These are phyloP conservation scores for Stereum hirsutum DNA, from an alignment of 1,284 basidiomycete species.

Conservation along the genomic window DNA sequence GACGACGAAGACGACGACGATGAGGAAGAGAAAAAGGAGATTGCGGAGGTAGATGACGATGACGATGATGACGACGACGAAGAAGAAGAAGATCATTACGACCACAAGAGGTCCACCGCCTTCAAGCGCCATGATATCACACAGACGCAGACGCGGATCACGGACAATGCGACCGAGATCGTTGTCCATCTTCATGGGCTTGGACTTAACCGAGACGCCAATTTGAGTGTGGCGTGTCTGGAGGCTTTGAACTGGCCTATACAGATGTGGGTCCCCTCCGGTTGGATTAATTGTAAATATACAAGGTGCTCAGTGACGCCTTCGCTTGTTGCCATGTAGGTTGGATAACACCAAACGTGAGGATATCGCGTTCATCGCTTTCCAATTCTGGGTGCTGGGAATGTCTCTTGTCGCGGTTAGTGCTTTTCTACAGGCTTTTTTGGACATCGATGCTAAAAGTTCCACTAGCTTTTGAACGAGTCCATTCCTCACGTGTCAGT, in stretches of 20 bases:
- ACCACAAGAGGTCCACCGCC: not conserved
- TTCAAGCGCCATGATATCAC: not conserved
- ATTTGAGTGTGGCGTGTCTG: constrained; percentile 39
- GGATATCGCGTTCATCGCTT: constrained; percentile 67
- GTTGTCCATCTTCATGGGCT: constrained; percentile 19
- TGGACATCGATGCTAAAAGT: not conserved
- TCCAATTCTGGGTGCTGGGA: constrained; percentile 73
- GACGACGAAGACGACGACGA: too few relatives aligned
- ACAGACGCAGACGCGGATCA: too few relatives aligned
- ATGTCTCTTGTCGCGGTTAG: constrained; percentile 65
- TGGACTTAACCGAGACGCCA: constrained; percentile 22
- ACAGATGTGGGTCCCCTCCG: constrained; percentile 35
- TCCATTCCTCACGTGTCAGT: constrained; percentile 67
- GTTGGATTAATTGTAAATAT: not conserved
- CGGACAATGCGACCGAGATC: too few relatives aligned
- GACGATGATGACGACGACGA: not conserved
- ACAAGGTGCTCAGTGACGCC: constrained; percentile 30
- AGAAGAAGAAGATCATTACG: too few relatives aligned
- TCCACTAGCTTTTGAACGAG: constrained; percentile 53
- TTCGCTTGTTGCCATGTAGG: too few relatives aligned
- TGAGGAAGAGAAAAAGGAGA: too few relatives aligned
- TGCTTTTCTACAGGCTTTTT: not conserved
- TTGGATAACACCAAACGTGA: constrained; percentile 67
- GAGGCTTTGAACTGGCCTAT: constrained; percentile 59
- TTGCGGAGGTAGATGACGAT: too few relatives aligned